Base-by-base conservation (phyloP, 148 eudicot species). In the Camellia granthamiana region DNA sequence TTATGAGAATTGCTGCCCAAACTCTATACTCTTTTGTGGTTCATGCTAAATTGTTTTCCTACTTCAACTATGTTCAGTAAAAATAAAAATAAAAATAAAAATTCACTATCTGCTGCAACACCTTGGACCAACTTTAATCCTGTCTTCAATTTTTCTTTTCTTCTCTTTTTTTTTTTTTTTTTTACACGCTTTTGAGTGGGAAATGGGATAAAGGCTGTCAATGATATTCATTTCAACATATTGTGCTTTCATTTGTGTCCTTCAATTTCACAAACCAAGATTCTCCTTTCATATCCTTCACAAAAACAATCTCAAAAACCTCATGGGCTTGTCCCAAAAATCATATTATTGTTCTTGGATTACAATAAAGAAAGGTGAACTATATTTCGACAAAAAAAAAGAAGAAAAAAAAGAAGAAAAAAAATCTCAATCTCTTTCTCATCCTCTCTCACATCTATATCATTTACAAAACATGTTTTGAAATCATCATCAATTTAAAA, bases 241-340 rank as follows among this genome's bases (percentile, higher is more conserved):
- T 42, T 12, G 71, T 42, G 73, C 68, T 63, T 63, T 63, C 68
- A 63, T 63, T 63, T 23, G 3, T 61, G 6, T 56, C 43, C 43
- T 11, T 16, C 58, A 72, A 44, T 72, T 0, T 2, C 9, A 10
- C 9, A 51, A 44, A 19, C 63, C 77, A 54, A 74, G 18, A 30
- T 55, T 56, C 49, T 74, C 12, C 3, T 55, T 38, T 16, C 47
- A 54, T 8, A 54, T 8, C 60, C 41, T 74, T 30, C 19, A 51
- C 19, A 74, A 74, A 30, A 7, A 14, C 77, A 38, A 73, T 74
- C 44, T 49, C 77, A 58, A 75, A 75, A 74, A 19, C 13, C 68
- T 23, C 12, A 7, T 1, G 30, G 42, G 21, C 2, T 10, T 11
- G 23, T 12, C 52, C 43, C 68, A 76, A 62, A 44, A 15, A 15